A percentile compares a stretch with the other conserved stretches of the same genome.
These are phyloP conservation scores for Phytopythium litorale DNA, from an alignment of 352 stramenopile species.

Conservation along the genomic window DNA sequence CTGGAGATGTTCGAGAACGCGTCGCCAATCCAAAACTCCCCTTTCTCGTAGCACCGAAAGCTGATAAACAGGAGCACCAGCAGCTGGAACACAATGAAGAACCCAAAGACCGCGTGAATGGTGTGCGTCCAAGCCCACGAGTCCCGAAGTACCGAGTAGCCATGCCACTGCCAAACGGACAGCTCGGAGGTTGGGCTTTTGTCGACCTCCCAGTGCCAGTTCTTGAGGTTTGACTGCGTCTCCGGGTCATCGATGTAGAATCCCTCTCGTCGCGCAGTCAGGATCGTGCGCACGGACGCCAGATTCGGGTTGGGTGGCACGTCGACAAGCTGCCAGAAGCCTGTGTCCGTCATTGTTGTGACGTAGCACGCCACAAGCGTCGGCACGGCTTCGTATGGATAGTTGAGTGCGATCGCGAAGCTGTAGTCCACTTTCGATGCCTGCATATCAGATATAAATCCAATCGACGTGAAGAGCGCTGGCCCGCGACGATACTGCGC, in stretches of 20 bases:
- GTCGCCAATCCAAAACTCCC: slow-evolving; percentile 42
- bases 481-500: slow-evolving; percentile 19
- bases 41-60: slow-evolving; percentile 21
- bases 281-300: background rate
- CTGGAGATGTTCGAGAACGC: slow-evolving; percentile 42
- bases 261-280: background rate
- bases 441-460: slow-evolving; percentile 24
- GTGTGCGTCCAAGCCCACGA: slow-evolving; percentile 50
- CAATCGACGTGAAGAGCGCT: slow-evolving; percentile 12
- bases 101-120: slow-evolving; percentile 40
- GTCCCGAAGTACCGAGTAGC: slow-evolving; percentile 17
- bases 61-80: slow-evolving; percentile 34
- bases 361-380: background rate
- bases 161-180: background rate
- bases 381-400: slow-evolving; percentile 18
- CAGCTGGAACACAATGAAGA: slow-evolving; percentile 33
- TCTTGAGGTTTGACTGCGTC: slow-evolving; percentile 36
- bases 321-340: background rate
- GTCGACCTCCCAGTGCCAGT: slow-evolving; percentile 16
- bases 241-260: slow-evolving; percentile 19
- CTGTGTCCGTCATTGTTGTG: background rate
- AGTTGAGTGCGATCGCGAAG: slow-evolving; percentile 23
- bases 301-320: background rate
- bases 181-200: slow-evolving; percentile 15
- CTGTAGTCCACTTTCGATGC: slow-evolving; percentile 11